phyloP scores from a whole-genome alignment of 2,329 filamentous ascomycete genomes.

The Claviceps fusiformis region DNA sequence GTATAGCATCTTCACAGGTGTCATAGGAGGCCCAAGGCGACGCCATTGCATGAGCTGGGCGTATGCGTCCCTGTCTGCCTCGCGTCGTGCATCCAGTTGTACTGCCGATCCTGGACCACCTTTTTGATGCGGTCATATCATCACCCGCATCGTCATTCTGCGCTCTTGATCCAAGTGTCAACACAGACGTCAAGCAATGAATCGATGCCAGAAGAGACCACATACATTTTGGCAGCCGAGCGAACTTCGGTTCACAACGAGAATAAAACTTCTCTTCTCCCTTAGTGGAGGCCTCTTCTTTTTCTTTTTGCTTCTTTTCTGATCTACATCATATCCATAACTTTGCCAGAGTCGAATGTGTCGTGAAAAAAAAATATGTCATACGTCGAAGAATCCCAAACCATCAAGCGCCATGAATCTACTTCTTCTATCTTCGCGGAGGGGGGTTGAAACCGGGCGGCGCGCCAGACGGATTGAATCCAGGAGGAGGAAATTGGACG shows the following conservation, averaged over 20 bases:
- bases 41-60: background rate
- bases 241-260: background rate
- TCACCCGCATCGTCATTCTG: background rate
- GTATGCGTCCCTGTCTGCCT: background rate
- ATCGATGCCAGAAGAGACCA: constrained; percentile 4
- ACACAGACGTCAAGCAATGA: constrained; percentile 4
- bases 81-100: background rate
- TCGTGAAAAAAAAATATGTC: constrained; percentile 11
- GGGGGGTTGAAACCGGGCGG: constrained; percentile 63
- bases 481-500: constrained; percentile 7
- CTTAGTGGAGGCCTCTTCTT: background rate
- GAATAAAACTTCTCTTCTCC: background rate
- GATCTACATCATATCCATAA: constrained; percentile 4
- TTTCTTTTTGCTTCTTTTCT: background rate
- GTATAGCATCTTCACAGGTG: background rate
- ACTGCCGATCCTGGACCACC: background rate
- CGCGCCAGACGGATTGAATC: constrained; percentile 18
- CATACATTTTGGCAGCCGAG: constrained; percentile 2
- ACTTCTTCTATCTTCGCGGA: constrained; percentile 39
- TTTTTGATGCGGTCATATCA: background rate
- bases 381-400: constrained; percentile 11
- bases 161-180: constrained; percentile 3
- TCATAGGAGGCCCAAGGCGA: background rate
- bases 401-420: constrained; percentile 13
- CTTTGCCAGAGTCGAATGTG: constrained; percentile 8